Conservation (phyloP, 305 asterid species). For the Rubia peregrina region DNA sequence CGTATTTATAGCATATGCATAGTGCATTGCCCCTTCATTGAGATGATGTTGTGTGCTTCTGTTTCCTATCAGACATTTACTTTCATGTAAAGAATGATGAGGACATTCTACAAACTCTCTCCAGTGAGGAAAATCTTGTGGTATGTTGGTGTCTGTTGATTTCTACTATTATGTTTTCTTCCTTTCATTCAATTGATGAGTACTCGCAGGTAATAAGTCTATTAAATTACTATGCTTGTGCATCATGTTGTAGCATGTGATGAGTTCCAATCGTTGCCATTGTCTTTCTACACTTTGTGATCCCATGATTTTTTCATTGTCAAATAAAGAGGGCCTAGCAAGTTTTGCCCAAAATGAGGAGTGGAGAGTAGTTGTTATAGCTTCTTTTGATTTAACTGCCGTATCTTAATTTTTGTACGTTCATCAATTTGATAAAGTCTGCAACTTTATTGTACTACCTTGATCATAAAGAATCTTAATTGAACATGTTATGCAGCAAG, state of each 20-base stretch:
- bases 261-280: neutral
- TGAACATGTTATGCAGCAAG: constrained; percentile 66
- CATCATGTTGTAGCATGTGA: neutral
- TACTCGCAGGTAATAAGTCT: neutral
- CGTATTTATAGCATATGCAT: constrained; percentile 9
- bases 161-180: neutral
- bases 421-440: neutral
- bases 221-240: neutral
- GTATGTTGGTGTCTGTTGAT: constrained; percentile 22
- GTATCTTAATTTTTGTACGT: neutral
- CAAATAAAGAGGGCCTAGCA: neutral
- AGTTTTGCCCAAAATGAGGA: neutral
- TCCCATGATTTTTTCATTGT: neutral
- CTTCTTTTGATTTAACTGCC: neutral
- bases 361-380: neutral
- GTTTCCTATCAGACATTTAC: constrained; percentile 59
- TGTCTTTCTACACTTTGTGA: neutral
- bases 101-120: constrained; percentile 69
- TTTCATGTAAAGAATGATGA: constrained; percentile 93
- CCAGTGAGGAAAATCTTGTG: constrained; percentile 77
- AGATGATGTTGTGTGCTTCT: constrained; percentile 25
- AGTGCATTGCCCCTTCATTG: constrained; percentile 18
- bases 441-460: neutral
- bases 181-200: neutral
- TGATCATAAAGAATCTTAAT: constrained; percentile 15